These are phyloP conservation scores for Sporothrix pallida DNA, from an alignment of 2,329 filamentous ascomycete genomes.

Conservation along the genomic window DNA sequence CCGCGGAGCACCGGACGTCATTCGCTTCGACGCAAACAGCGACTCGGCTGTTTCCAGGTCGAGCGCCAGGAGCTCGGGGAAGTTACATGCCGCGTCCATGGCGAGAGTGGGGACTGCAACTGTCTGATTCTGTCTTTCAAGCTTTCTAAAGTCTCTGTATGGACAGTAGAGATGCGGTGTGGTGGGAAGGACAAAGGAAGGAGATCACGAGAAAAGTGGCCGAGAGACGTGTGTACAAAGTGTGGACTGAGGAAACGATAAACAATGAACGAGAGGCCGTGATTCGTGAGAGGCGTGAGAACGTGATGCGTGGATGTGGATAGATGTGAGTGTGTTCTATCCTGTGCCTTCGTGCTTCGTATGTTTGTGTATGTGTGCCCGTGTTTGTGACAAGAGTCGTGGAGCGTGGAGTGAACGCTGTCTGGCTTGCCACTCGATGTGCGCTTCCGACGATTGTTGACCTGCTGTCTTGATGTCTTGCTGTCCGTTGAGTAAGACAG, in stretches of 20 bases:
- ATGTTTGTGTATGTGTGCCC: constrained; percentile 16
- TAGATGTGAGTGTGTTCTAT: neutral
- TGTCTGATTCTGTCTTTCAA: too few relatives aligned
- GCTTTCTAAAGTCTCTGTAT: too few relatives aligned
- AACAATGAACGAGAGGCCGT: neutral
- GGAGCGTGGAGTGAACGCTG: neutral
- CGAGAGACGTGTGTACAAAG: neutral
- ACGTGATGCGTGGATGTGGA: constrained; percentile 2
- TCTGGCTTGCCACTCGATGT: constrained; percentile 8
- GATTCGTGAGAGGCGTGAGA: neutral
- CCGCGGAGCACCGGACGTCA: constrained; percentile 58
- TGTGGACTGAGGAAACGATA: neutral
- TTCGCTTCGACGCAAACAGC: constrained; percentile 57
- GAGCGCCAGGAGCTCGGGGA: constrained; percentile 62
- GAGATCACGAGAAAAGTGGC: neutral
- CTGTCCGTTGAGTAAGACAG: neutral
- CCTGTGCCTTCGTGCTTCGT: neutral
- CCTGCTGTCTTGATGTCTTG: too few relatives aligned
- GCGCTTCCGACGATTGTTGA: neutral
- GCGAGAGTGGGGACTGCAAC: neutral
- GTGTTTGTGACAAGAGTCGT: constrained; percentile 25
- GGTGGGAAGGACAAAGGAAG: neutral
- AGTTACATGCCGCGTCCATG: constrained; percentile 50
- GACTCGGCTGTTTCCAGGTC: constrained; percentile 58
- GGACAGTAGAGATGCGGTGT: neutral